These are phyloP conservation scores for Fraxinus platypoda DNA, from an alignment of 305 asterid genomes.

Conservation along the genomic window DNA sequence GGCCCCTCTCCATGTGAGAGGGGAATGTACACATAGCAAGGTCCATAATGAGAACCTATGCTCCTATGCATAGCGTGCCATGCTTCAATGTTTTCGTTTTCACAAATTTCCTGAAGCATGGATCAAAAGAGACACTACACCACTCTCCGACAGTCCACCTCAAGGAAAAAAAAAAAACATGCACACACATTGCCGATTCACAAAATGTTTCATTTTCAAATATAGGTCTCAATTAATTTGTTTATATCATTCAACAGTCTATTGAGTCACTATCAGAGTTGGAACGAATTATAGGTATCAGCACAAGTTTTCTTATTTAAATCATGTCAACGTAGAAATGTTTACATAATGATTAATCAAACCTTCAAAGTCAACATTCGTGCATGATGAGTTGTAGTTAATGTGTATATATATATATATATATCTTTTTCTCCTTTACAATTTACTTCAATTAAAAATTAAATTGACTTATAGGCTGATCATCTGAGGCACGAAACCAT, in stretches of 20 bases:
- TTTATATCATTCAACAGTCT: constrained; percentile 12
- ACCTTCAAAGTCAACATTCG: constrained; percentile 43
- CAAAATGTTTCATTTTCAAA: background rate
- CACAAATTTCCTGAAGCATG: background rate
- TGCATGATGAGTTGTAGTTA: constrained; percentile 28
- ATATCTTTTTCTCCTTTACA: background rate
- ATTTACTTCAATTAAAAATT: background rate
- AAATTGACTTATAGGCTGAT: constrained; percentile 48
- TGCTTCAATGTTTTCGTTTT: background rate
- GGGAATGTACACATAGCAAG: too few species aligned
- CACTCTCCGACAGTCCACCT: background rate
- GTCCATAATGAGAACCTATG: too few species aligned
- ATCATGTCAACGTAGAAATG: constrained; percentile 31
- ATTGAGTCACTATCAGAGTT: constrained; percentile 18
- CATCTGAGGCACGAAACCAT: constrained; percentile 53
- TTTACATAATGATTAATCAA: constrained; percentile 22
- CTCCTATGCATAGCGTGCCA: background rate
- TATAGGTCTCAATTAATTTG: background rate
- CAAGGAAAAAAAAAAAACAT: background rate
- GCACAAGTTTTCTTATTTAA: constrained; percentile 14
- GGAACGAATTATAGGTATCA: constrained; percentile 20
- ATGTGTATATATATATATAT: background rate
- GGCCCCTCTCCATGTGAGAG: too few species aligned
- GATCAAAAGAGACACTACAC: background rate
- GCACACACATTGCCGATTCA: background rate